Conservation (phyloP, 805 yeast species). For the Hanseniaspora occidentalis region DNA sequence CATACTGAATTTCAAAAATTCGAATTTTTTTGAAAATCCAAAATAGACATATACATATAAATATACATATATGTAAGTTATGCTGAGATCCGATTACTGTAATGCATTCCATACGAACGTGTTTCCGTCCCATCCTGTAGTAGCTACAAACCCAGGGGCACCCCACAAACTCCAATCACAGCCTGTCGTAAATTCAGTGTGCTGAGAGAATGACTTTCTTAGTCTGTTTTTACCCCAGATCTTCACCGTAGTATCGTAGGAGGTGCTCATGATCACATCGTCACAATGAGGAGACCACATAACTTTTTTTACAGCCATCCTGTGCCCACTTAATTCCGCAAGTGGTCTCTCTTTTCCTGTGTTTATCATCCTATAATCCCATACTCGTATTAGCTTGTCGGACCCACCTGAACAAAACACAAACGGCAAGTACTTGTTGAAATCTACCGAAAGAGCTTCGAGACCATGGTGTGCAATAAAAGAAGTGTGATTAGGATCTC, state of each 20-base stretch:
- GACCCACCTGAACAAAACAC: constrained; percentile 87
- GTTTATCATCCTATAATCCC: constrained; percentile 75
- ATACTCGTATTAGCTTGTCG: constrained; percentile 67
- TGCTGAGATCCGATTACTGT: background rate
- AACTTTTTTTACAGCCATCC: constrained; percentile 72
- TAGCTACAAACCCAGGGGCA: constrained; percentile 86
- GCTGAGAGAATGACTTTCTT: constrained; percentile 47
- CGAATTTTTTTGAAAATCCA: background rate
- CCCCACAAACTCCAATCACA: constrained; percentile 98
- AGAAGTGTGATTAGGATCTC: constrained; percentile 55
- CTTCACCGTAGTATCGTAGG: constrained; percentile 87
- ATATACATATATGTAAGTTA: background rate
- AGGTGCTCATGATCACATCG: constrained; percentile 55
- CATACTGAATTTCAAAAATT: background rate
- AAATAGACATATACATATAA: background rate
- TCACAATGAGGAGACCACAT: constrained; percentile 84
- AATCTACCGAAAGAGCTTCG: constrained; percentile 73
- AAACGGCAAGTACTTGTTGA: constrained; percentile 77
- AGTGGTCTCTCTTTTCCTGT: constrained; percentile 33
- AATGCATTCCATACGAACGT: constrained; percentile 73
- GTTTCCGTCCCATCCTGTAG: constrained; percentile 96
- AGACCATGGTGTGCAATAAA: constrained; percentile 67
- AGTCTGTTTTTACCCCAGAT: constrained; percentile 66
- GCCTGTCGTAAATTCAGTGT: constrained; percentile 83
- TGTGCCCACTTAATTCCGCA: constrained; percentile 79